These are phyloP conservation scores for Gossypium sturtianum DNA, from an alignment of 345 rosid species.

Conservation along the genomic window DNA sequence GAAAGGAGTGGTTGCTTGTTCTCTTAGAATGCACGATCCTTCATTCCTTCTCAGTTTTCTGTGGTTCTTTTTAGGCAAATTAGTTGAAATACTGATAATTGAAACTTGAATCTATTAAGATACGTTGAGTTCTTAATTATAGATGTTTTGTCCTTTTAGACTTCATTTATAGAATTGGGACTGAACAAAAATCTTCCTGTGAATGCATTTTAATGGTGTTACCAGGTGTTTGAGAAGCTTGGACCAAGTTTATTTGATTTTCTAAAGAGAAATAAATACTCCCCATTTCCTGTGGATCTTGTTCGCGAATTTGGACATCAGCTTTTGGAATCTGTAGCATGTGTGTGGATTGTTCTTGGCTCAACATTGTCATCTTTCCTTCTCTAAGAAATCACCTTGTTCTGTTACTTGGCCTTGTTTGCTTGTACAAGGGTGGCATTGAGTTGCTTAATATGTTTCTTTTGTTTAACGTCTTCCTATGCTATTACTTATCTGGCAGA, in stretches of 20 bases:
- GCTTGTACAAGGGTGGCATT: constrained; percentile 17
- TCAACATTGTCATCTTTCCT: constrained; percentile 6
- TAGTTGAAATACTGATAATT: not conserved
- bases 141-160: constrained; percentile 17
- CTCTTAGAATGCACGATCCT: not conserved
- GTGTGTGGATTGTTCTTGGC: constrained; percentile 63
- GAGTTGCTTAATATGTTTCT: not conserved
- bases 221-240: constrained; percentile 94
- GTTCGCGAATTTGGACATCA: constrained; percentile 87
- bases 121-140: constrained; percentile 1
- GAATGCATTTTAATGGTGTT: constrained; percentile 66
- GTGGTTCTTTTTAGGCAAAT: not conserved
- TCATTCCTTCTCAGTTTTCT: not conserved
- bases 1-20: not conserved
- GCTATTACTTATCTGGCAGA: constrained; percentile 34
- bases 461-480: constrained; percentile 16
- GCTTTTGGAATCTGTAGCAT: constrained; percentile 94
- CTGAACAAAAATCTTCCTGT: constrained; percentile 49
- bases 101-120: constrained; percentile 11
- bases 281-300: constrained; percentile 84
- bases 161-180: constrained; percentile 27
- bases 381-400: constrained; percentile 15
- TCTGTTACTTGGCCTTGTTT: constrained; percentile 18
- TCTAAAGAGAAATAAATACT: constrained; percentile 87
- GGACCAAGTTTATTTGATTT: constrained; percentile 92